Evolutionary conservation across 345 rosid genomes (phyloP), one percentile per base, ranked within the genome.

Genomic region (Nasturtium officinale): DNA sequence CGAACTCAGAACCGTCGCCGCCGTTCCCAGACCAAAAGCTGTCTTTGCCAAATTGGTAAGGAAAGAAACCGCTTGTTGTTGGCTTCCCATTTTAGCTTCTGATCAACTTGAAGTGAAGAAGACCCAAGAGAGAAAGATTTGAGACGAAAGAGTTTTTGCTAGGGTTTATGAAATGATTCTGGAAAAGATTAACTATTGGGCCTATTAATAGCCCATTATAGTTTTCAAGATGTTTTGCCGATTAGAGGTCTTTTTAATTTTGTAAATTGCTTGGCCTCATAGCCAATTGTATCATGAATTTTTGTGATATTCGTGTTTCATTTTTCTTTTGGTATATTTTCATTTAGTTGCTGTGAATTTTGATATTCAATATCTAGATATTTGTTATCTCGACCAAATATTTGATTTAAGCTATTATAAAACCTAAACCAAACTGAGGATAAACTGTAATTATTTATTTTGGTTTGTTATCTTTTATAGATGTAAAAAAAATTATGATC

Each of bases 11-110:
- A 81, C 83, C 25, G 95, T 80, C 15, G 83, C 89, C 16, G 90
- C 88, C 5, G 86, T 84, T 11, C 99, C 99, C 0, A 92, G 82
- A 7, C 95, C 95, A 64, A 96, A 83, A 50, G 99, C 99, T 0
- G 89, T 90, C 15, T 87, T 85, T 0, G 96, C 94, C 5, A 87
- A 10, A 80, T 82, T 87, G 32, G 85, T 82, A 15, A 96, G 87
- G 70, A 96, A 79, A 35, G 92, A 83, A 15, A 89, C 82, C n/a
- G 90, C 89, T 7, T 90, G 89, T 77, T 87, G 97, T 47, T 78
- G 86, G 83, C 92, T 85, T 52, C 90, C 96, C 98, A 94, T 94
- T 52, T 56, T n/a, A 9, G 52, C 59, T 33, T 30, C 16, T 5
- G 73, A 37, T 17, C 11, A 13, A 17, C 9, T 40, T 28, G 45